These are phyloP conservation scores for Pseudogymnoascus sp. DNA, from an alignment of 2,329 filamentous ascomycete species.

Conservation along the genomic window DNA sequence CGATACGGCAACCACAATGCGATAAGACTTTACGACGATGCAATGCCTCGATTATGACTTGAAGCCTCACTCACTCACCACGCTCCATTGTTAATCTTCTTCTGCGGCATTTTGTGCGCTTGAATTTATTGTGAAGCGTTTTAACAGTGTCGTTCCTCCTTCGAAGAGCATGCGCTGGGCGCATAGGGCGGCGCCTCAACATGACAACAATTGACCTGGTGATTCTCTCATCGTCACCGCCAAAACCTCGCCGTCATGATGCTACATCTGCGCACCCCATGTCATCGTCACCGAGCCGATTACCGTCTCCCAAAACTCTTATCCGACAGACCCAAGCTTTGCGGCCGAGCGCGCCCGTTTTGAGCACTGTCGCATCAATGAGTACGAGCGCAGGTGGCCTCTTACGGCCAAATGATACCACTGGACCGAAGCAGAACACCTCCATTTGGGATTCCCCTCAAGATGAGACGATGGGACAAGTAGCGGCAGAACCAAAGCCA, in stretches of 20 bases:
- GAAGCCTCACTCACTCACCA: not conserved
- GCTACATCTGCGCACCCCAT: conserved; percentile 8
- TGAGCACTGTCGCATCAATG: conserved; percentile 30
- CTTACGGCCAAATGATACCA: conserved; percentile 19
- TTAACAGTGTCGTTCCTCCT: conserved; percentile 21
- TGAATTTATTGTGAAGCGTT: not conserved
- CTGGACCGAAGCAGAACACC: not conserved
- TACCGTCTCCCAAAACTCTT: conserved; percentile 23
- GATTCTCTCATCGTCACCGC: conserved; percentile 36
- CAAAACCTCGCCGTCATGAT: conserved; percentile 13
- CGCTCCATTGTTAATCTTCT: not conserved
- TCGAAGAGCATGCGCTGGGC: conserved; percentile 20
- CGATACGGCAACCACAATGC: not conserved
- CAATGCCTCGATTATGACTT: not conserved
- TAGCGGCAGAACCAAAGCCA: conserved; percentile 15
- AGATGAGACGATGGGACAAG: not conserved
- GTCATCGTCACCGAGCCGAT: conserved; percentile 37
- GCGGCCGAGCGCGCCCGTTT: conserved; percentile 26
- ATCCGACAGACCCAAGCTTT: not conserved
- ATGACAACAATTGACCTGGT: conserved; percentile 34
- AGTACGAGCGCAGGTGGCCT: conserved; percentile 37
- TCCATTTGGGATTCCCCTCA: conserved; percentile 15
- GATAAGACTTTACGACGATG: not conserved
- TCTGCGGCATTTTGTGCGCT: not conserved
- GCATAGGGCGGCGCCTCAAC: conserved; percentile 19